Evolutionary conservation across 1,139 yeast genomes (phyloP).

Genomic region (Nematodospora anomalae): DNA sequence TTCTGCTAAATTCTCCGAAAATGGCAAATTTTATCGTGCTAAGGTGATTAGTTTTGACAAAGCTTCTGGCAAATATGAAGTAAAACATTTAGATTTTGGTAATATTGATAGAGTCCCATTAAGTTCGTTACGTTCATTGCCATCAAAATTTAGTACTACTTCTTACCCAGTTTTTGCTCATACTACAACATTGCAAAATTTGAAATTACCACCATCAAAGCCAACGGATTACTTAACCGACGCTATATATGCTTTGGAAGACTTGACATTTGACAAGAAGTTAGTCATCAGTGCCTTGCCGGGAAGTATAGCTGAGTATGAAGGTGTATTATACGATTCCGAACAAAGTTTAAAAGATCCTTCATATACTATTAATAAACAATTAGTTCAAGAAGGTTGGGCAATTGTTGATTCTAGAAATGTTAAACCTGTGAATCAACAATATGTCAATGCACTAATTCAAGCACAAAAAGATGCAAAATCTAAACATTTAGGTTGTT

Average conservation of each 20-base stretch:
- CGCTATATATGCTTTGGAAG: conserved; percentile 58
- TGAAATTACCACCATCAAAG: conserved; percentile 59
- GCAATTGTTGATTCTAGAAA: conserved; percentile 53
- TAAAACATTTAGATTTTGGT: conserved; percentile 69
- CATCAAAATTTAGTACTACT: conserved; percentile 47
- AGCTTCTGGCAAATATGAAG: conserved; percentile 45
- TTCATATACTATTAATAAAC: conserved; percentile 61
- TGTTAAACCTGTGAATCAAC: conserved; percentile 35
- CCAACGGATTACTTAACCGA: conserved; percentile 62
- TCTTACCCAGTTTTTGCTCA: conserved; percentile 58
- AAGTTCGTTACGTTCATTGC: conserved; percentile 53
- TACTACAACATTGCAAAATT: conserved; percentile 53
- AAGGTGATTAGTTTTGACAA: conserved; percentile 53
- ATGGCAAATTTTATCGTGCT: conserved; percentile 63
- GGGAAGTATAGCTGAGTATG: conserved; percentile 38
- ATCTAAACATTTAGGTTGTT: conserved; percentile 60
- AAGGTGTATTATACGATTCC: conserved; percentile 61
- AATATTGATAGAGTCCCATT: conserved; percentile 51
- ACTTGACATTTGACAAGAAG: conserved; percentile 52
- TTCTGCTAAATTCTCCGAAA: conserved; percentile 54
- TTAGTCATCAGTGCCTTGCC: conserved; percentile 59
- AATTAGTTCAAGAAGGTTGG: conserved; percentile 63
- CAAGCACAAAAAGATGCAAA: conserved; percentile 51
- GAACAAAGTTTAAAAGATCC: conserved; percentile 57
- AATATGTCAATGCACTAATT: conserved; percentile 40